phyloP scores from a whole-genome alignment of 202 grass and related monocot species.

The Zoysia matrella region DNA sequence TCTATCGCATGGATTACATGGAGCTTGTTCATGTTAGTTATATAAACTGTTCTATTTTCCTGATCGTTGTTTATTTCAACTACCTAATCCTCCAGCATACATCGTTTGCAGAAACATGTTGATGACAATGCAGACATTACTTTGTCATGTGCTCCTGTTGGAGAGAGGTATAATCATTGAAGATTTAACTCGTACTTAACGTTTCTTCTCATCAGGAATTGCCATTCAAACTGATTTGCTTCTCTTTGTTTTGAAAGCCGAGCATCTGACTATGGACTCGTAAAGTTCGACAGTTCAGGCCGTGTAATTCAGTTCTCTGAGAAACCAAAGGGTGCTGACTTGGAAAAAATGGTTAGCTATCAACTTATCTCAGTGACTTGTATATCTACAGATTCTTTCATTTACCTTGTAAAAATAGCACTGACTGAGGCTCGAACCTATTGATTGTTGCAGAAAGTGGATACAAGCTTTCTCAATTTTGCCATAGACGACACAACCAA shows the following conservation, averaged over 20 bases:
- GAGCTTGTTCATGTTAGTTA: conserved; percentile 61
- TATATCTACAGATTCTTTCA: background rate
- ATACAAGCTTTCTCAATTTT: too few relatives aligned
- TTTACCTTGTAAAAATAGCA: background rate
- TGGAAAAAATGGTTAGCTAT: conserved; percentile 62
- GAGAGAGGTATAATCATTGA: conserved; percentile 43
- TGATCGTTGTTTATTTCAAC: background rate
- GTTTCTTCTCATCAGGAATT: background rate
- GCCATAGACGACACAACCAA: too few relatives aligned
- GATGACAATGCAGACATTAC: conserved; percentile 74
- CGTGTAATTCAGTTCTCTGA: too few relatives aligned
- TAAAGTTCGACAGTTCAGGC: conserved; percentile 55
- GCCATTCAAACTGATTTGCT: conserved; percentile 25
- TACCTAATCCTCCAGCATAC: conserved; percentile 11
- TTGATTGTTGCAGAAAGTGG: background rate
- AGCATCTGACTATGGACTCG: conserved; percentile 73
- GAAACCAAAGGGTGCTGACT: conserved; percentile 37
- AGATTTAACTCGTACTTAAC: background rate
- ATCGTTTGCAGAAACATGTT: conserved; percentile 69
- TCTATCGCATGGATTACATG: background rate
- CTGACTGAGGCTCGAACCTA: background rate
- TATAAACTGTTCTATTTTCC: background rate
- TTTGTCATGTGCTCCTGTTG: conserved; percentile 44
- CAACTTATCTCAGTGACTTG: background rate
- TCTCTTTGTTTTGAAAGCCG: conserved; percentile 51